Base-by-base conservation (phyloP, 2,329 filamentous ascomycete genomes). In the Scedosporium dehoogii region DNA sequence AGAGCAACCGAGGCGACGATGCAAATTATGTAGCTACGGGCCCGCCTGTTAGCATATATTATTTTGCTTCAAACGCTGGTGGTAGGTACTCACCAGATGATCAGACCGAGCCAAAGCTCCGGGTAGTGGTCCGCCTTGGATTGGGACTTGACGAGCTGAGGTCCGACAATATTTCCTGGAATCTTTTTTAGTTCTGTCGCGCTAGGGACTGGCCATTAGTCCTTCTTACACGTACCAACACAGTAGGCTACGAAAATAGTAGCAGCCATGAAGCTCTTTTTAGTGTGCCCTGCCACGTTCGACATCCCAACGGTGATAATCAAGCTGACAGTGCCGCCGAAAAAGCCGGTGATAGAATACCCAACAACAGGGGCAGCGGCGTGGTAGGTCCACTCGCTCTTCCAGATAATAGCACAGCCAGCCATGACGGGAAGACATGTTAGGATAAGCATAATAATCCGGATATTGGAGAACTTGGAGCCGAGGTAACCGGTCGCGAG, bases 211-310 rank as follows among this genome's bases (percentile, higher is more conserved):
- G n/a, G n/a, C n/a, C n/a, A n/a, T n/a, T n/a, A n/a, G n/a, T n/a
- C n/a, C n/a, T n/a, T n/a, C n/a, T n/a, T n/a, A n/a, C 14, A 64
- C 60, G 48, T 58, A 1, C 88, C 81, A 2, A 91, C 85, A 62
- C 87, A 89, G 69, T 91, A 91, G 0, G 86, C 87, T 0, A 90
- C 86, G 65, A 91, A 92, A 1, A 90, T 87, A 0, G 85, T 85
- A 0, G 86, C 85, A 0, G 88, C 86, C 79, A 89, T 90, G 68
- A 88, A 86, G 65, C 85, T 88, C 77, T 91, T 91, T 75, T 92
- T 92, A 0, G 88, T 91, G 25, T 88, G 82, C 0, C 89, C 89
- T 0, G 88, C 88, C 0, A 91, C 87, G 66, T 92, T 92, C 10
- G 83, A 82, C 78, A 81, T 80, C 41, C 78, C 78, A 5, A 82